Percentiles rank a stretch among this genome's conserved stretches.
Conservation (phyloP, 768 basidiomycete species). For the Pisolithus marmoratus region DNA sequence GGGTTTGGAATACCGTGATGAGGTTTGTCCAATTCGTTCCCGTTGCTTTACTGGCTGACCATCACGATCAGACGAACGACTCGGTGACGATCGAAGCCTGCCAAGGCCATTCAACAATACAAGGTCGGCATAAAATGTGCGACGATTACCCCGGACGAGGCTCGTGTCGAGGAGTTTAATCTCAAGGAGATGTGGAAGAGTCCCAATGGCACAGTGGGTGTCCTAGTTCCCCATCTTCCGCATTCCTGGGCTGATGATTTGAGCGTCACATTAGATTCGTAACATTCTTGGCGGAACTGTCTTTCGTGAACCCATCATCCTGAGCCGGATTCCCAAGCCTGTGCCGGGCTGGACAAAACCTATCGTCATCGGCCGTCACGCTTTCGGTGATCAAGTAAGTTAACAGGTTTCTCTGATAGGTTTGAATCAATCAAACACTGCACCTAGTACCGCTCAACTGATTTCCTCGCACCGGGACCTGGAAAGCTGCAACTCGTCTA, state of each 20-base stretch:
- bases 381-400: conserved; percentile 88
- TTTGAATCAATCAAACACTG: conserved; percentile 3
- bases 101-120: conserved; percentile 91
- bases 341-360: conserved; percentile 97
- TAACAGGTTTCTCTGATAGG: conserved; percentile 1
- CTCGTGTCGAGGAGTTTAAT: conserved; percentile 92
- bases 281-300: conserved; percentile 98
- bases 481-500: conserved; percentile 93
- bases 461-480: conserved; percentile 84
- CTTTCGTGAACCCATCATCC: conserved; percentile 97
- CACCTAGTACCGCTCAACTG: conserved; percentile 85
- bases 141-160: conserved; percentile 98
- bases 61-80: conserved; percentile 73
- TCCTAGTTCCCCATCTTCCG: conserved; percentile 1
- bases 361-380: conserved; percentile 94
- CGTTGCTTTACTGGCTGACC: conserved; percentile 1
- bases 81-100: conserved; percentile 88
- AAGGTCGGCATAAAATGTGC: conserved; percentile 99
- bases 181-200: conserved; percentile 99
- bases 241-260: background rate
- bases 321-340: conserved; percentile 84
- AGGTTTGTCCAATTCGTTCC: conserved; percentile 38
- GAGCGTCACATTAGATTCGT: conserved; percentile 55
- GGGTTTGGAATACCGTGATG: conserved; percentile 90
- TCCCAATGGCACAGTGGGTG: conserved; percentile 85